Evolutionary conservation across 345 rosid genomes (phyloP).

Genomic region (Moricandia arvensis): DNA sequence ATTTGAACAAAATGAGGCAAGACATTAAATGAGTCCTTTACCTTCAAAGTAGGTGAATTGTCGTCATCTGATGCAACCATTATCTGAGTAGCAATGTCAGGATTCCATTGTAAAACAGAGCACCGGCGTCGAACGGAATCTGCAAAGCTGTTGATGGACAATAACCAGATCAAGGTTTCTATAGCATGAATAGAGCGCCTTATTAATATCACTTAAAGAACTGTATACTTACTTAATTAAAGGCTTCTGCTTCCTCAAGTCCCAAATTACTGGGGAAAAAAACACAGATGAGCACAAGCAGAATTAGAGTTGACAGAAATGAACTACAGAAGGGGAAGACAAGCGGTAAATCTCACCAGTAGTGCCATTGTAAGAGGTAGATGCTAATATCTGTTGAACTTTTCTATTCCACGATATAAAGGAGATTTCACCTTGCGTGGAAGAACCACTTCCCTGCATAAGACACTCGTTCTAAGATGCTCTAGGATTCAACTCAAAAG

Average conservation of each 20-base stretch:
- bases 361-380: conserved; percentile 90
- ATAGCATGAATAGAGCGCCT: background rate
- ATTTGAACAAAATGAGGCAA: conserved; percentile 9
- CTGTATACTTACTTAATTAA: conserved; percentile 67
- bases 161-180: conserved; percentile 25
- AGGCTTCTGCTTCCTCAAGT: conserved; percentile 94
- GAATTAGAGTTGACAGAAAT: background rate
- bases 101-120: conserved; percentile 99
- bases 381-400: conserved; percentile 89
- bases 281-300: conserved; percentile 9
- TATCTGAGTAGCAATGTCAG: conserved; percentile 95
- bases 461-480: conserved; percentile 19
- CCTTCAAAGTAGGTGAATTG: conserved; percentile 75
- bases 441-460: conserved; percentile 86
- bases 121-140: conserved; percentile 90
- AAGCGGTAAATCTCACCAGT: conserved; percentile 62
- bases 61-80: conserved; percentile 98
- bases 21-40: conserved; percentile 33
- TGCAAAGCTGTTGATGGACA: conserved; percentile 63
- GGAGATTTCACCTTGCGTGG: conserved; percentile 95
- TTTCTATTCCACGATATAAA: conserved; percentile 94
- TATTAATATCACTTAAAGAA: background rate
- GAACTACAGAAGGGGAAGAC: background rate
- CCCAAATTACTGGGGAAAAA: conserved; percentile 78
- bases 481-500: background rate